A percentile compares a stretch with the other conserved stretches of the same genome.
These are phyloP conservation scores for Xylogone sp. DNA, from an alignment of 2,329 filamentous ascomycete species.

Conservation along the genomic window DNA sequence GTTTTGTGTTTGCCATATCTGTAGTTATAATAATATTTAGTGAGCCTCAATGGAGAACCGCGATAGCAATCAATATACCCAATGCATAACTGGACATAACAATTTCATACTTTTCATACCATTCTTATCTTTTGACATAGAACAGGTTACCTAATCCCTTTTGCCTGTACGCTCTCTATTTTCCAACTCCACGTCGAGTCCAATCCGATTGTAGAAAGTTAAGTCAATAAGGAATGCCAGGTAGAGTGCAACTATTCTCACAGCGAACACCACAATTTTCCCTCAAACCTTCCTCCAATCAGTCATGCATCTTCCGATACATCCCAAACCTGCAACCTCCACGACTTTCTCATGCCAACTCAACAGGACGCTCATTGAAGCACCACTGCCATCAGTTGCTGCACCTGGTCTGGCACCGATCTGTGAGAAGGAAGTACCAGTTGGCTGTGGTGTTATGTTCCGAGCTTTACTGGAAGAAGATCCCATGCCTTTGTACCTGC, in stretches of 20 bases:
- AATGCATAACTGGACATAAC: neutral
- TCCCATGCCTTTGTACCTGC: slow-evolving; percentile 88
- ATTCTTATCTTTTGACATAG: neutral
- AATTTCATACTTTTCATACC: neutral
- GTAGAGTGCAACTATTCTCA: neutral
- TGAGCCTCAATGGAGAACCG: neutral
- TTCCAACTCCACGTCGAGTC: neutral
- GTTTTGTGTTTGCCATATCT: neutral
- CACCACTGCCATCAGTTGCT: slow-evolving; percentile 66
- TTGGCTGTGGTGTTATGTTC: slow-evolving; percentile 66
- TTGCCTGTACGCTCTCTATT: neutral
- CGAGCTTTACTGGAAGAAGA: slow-evolving; percentile 35
- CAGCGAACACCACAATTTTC: neutral
- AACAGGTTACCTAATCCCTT: neutral
- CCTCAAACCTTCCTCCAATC: slow-evolving; percentile 82
- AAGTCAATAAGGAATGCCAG: neutral
- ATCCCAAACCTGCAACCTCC: slow-evolving; percentile 85
- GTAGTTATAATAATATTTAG: neutral
- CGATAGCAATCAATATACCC: too few species aligned
- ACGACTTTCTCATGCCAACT: slow-evolving; percentile 99
- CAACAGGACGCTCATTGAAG: slow-evolving; percentile 92
- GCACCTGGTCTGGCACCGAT: slow-evolving; percentile 52
- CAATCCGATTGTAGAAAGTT: neutral
- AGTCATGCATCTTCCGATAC: slow-evolving; percentile 92
- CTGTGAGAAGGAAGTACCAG: slow-evolving; percentile 74